phyloP scores from a whole-genome alignment of 805 yeast species.

The Metschnikowia sp. region DNA sequence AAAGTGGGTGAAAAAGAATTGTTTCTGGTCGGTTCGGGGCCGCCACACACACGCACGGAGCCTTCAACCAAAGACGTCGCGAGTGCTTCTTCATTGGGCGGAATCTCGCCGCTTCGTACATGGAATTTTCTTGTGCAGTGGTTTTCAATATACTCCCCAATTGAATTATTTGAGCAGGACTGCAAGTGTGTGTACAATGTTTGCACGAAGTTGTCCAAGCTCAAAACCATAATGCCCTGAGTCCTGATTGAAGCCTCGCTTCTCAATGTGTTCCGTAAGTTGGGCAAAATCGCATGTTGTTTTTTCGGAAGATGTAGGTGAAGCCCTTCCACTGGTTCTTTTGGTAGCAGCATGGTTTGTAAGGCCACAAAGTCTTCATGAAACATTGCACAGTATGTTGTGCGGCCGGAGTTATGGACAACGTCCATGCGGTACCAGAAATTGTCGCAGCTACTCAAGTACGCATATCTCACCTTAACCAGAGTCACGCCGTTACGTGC shows the following conservation, averaged over 20 bases:
- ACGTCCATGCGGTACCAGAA: conserved; percentile 37
- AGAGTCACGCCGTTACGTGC: conserved; percentile 9
- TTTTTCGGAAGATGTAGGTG: conserved; percentile 1
- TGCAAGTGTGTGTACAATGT: neutral
- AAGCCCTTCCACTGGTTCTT: neutral
- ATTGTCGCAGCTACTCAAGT: conserved; percentile 21
- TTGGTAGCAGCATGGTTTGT: conserved; percentile 16
- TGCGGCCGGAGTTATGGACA: conserved; percentile 17
- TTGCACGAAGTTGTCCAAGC: conserved; percentile 9
- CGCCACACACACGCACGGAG: neutral
- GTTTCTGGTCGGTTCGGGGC: neutral
- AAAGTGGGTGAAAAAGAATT: conserved; percentile 11
- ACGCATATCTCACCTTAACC: conserved; percentile 25
- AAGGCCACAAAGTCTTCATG: conserved; percentile 38
- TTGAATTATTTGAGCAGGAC: neutral
- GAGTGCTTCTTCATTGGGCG: conserved; percentile 3
- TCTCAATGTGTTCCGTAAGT: neutral
- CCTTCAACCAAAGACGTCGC: conserved; percentile 4
- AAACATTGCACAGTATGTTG: conserved; percentile 25
- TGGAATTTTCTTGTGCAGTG: conserved; percentile 7
- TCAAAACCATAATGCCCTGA: conserved; percentile 1
- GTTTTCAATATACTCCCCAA: conserved; percentile 6
- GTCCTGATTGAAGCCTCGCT: conserved; percentile 6
- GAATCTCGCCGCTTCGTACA: neutral
- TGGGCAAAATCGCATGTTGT: neutral